Evolutionary conservation across 331 rosid species (phyloP).

Genomic region (Malus hybrid): DNA sequence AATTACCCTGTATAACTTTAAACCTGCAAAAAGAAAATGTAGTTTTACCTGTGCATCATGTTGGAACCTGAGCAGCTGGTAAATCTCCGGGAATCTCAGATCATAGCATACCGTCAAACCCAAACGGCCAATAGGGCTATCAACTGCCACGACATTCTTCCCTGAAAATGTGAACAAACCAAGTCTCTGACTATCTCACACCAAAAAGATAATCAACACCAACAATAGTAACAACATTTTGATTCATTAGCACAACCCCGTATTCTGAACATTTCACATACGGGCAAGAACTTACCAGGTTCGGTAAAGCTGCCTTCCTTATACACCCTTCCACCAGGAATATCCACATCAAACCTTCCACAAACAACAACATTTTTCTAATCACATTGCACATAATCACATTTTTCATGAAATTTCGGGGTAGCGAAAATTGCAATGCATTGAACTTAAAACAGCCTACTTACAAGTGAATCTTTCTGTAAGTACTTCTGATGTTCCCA

Average conservation of each 20-base stretch:
- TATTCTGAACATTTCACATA: not conserved
- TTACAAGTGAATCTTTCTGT: constrained; percentile 86
- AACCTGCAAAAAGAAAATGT: constrained; percentile 3
- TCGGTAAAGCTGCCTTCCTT: constrained; percentile 82
- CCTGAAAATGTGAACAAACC: constrained; percentile 41
- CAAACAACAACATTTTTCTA: constrained; percentile 7
- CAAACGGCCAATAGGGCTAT: constrained; percentile 84
- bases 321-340: constrained; percentile 86
- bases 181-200: not conserved
- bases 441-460: not conserved
- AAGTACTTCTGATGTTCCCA: constrained; percentile 65
- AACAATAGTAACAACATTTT: not conserved
- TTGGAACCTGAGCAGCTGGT: constrained; percentile 73
- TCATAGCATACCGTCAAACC: constrained; percentile 95
- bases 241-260: not conserved
- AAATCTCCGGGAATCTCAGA: constrained; percentile 90
- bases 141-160: constrained; percentile 63
- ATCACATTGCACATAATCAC: constrained; percentile 1
- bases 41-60: constrained; percentile 64
- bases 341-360: constrained; percentile 87
- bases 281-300: constrained; percentile 41
- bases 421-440: not conserved
- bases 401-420: not conserved
- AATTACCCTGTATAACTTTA: constrained; percentile 7
- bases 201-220: not conserved